A percentile compares a stretch with the other conserved stretches of the same genome.
These are phyloP conservation scores for Trichoderma atroviride DNA, from an alignment of 2,329 filamentous ascomycete genomes.

Conservation along the genomic window DNA sequence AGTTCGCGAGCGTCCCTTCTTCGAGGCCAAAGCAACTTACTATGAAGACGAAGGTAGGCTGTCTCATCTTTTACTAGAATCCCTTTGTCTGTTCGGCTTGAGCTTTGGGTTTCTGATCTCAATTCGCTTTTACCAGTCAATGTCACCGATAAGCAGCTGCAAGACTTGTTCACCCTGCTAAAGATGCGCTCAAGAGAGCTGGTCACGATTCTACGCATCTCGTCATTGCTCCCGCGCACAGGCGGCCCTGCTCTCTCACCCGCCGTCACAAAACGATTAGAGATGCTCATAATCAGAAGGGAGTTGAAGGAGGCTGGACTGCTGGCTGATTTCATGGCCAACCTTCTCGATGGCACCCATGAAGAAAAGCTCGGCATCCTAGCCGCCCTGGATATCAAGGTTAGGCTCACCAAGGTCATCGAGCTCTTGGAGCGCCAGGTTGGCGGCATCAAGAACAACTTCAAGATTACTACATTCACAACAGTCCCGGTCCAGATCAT, in stretches of 20 bases:
- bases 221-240: conserved; percentile 76
- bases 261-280: conserved; percentile 80
- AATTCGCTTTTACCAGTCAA: conserved; percentile 33
- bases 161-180: conserved; percentile 74
- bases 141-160: conserved; percentile 60
- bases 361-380: conserved; percentile 91
- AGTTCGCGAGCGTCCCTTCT: conserved; percentile 77
- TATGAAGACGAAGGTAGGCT: conserved; percentile 69
- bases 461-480: conserved; percentile 79
- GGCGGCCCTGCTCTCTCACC: conserved; percentile 72
- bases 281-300: conserved; percentile 83
- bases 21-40: conserved; percentile 77
- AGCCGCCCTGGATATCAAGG: conserved; percentile 76
- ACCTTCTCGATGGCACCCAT: conserved; percentile 82
- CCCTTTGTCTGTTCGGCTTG: not conserved
- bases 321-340: conserved; percentile 95
- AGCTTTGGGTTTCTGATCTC: conserved; percentile 17
- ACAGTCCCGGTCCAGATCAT: conserved; percentile 66
- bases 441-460: conserved; percentile 79
- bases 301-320: conserved; percentile 79
- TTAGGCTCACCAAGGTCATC: conserved; percentile 78
- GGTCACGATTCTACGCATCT: conserved; percentile 79
- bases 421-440: conserved; percentile 84
- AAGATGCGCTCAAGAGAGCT: conserved; percentile 86
- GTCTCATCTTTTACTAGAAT: not conserved